Percentiles rank a stretch among this genome's conserved stretches.
Conservation (phyloP, 2,329 filamentous ascomycete species). For the Trichoderma asperellum region DNA sequence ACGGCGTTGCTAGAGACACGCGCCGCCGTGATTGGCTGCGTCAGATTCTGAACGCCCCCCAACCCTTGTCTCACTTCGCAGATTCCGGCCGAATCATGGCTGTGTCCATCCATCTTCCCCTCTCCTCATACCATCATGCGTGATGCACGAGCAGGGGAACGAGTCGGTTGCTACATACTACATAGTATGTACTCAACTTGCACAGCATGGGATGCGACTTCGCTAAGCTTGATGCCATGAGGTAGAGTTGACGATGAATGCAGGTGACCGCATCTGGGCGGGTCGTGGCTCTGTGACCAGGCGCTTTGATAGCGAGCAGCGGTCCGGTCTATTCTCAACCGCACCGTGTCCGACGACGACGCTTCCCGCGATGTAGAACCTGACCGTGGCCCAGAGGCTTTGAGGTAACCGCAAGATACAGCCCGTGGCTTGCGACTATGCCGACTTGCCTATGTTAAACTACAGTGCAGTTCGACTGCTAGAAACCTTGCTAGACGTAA, state of each 20-base stretch:
- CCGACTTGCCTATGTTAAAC: background rate
- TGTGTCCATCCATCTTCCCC: slow-evolving; percentile 16
- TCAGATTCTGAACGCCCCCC: slow-evolving; percentile 33
- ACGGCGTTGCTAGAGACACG: slow-evolving; percentile 43
- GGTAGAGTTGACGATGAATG: slow-evolving; percentile 21
- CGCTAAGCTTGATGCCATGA: slow-evolving; percentile 23
- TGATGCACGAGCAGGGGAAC: slow-evolving; percentile 13
- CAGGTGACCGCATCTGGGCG: slow-evolving; percentile 23
- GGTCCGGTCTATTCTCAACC: slow-evolving; percentile 10
- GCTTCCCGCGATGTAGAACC: background rate
- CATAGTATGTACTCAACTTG: background rate
- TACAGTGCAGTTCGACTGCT: background rate
- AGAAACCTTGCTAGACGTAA: slow-evolving; percentile 3
- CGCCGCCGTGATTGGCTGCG: slow-evolving; percentile 34
- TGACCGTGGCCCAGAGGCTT: background rate
- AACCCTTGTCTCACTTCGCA: slow-evolving; percentile 25
- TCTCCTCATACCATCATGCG: slow-evolving; percentile 17
- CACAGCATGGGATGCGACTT: slow-evolving; percentile 18
- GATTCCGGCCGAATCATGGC: slow-evolving; percentile 25
- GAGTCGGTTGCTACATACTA: slow-evolving; percentile 6
- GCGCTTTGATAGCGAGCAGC: slow-evolving; percentile 15
- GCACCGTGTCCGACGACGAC: slow-evolving; percentile 18
- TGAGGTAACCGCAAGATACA: slow-evolving; percentile 11
- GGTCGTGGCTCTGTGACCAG: slow-evolving; percentile 18
- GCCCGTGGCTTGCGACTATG: slow-evolving; percentile 20